phyloP scores from a whole-genome alignment of 2,329 filamentous ascomycete species.

The Diaporthe longicolla region DNA sequence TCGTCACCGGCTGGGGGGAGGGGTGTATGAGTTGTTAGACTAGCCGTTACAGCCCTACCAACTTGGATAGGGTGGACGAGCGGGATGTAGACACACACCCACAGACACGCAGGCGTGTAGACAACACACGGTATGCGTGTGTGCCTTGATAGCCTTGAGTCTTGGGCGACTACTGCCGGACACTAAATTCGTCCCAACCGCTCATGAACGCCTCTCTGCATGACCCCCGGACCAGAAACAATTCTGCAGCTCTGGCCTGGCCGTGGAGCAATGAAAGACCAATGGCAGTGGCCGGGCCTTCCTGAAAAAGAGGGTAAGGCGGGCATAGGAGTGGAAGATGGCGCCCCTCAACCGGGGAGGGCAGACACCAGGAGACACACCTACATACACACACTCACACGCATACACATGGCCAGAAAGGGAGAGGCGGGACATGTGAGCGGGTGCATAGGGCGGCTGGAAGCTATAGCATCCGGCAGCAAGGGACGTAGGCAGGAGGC shows the following conservation, averaged over 20 bases:
- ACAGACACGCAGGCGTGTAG: neutral
- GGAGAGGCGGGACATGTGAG: neutral
- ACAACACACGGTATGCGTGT: neutral
- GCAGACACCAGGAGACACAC: too few species aligned
- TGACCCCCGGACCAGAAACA: constrained; percentile 12
- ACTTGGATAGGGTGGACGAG: neutral
- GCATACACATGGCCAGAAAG: neutral
- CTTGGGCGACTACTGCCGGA: constrained; percentile 34
- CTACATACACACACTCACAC: neutral
- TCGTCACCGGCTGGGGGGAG: constrained; percentile 16
- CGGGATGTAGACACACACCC: neutral
- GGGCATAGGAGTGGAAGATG: neutral
- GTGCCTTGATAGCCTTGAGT: neutral
- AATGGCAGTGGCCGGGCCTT: constrained; percentile 1
- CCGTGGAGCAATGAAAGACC: constrained; percentile 9
- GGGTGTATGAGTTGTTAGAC: constrained; percentile 1
- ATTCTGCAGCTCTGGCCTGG: constrained; percentile 13
- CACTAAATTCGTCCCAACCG: constrained; percentile 32
- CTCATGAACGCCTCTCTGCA: constrained; percentile 24
- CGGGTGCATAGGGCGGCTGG: constrained; percentile 36
- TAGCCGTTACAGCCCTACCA: constrained; percentile 32
- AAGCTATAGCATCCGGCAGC: constrained; percentile 38
- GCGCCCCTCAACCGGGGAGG: neutral
- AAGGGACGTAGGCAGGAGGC: constrained; percentile 26
- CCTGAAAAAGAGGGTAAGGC: neutral